These are phyloP conservation scores for Colletotrichum sidae DNA, from an alignment of 2,329 filamentous ascomycete species.

Conservation along the genomic window DNA sequence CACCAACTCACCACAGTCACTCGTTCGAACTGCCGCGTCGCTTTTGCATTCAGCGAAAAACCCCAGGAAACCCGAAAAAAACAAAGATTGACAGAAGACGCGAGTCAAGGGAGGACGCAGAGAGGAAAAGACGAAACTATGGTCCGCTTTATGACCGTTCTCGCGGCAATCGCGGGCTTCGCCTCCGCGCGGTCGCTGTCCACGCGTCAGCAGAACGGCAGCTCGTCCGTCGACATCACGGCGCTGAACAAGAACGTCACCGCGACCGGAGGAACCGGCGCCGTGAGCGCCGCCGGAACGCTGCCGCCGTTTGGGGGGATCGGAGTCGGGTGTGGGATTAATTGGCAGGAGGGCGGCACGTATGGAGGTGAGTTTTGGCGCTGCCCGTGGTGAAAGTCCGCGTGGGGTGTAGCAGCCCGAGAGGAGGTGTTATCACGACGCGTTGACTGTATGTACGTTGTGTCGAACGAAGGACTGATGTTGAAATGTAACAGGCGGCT, in stretches of 20 bases:
- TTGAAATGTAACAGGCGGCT: neutral
- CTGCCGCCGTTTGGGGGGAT: slow-evolving; percentile 24
- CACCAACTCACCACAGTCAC: slow-evolving; percentile 20
- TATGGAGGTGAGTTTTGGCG: slow-evolving; percentile 23
- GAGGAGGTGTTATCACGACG: too few relatives aligned
- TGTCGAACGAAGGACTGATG: neutral
- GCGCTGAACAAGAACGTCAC: slow-evolving; percentile 30
- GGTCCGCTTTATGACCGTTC: neutral
- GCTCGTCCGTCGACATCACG: slow-evolving; percentile 20
- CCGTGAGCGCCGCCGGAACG: slow-evolving; percentile 27
- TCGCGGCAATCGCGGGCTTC: slow-evolving; percentile 15
- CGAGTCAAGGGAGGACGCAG: too few relatives aligned
- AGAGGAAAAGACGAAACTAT: neutral
- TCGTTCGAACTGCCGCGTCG: slow-evolving; percentile 1
- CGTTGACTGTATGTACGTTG: too few relatives aligned
- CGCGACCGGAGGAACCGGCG: slow-evolving; percentile 21
- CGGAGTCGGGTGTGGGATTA: slow-evolving; percentile 29
- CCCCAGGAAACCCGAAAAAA: too few relatives aligned
- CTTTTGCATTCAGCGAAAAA: too few relatives aligned
- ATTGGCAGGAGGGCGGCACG: slow-evolving; percentile 24
- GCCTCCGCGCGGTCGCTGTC: neutral
- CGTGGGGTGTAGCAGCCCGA: too few relatives aligned
- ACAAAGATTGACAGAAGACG: too few relatives aligned
- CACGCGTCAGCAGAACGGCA: neutral
- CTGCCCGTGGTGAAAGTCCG: too few relatives aligned